A percentile compares a stretch with the other conserved stretches of the same genome.
Evolutionary conservation across 148 eudicot species (phyloP).

Genomic region (Rheum nobile): DNA sequence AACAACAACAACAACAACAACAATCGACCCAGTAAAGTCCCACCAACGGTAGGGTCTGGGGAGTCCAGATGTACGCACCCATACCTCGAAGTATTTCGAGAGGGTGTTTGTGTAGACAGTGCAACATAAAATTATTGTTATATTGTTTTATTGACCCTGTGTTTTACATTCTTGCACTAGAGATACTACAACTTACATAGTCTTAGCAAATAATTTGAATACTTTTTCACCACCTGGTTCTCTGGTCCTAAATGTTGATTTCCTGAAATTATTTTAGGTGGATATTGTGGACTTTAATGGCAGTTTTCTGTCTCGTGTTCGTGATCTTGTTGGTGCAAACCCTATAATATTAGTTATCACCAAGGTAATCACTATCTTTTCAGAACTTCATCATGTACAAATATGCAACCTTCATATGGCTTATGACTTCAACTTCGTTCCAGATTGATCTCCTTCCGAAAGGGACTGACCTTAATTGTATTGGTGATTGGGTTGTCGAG

Average conservation of each 20-base stretch:
- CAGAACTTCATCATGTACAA: not conserved
- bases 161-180: not conserved
- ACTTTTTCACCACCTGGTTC: not conserved
- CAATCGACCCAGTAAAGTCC: no score
- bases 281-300: constrained; percentile 95
- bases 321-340: constrained; percentile 94
- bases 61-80: no score
- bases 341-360: constrained; percentile 90
- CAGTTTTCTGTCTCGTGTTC: constrained; percentile 84
- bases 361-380: constrained; percentile 38
- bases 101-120: not conserved
- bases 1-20: no score
- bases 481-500: constrained; percentile 97
- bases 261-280: constrained; percentile 37
- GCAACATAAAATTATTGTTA: not conserved
- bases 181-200: not conserved
- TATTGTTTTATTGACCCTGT: not conserved
- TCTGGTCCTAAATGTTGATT: constrained; percentile 4
- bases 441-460: constrained; percentile 99
- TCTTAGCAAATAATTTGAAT: not conserved
- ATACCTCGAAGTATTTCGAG: no score
- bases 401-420: not conserved
- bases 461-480: constrained; percentile 80
- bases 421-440: not conserved
- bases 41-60: no score